Percentiles rank a stretch among this genome's conserved stretches.
phyloP scores from a whole-genome alignment of 192 early-diverging fungal species.

The Podila clonocystis region DNA sequence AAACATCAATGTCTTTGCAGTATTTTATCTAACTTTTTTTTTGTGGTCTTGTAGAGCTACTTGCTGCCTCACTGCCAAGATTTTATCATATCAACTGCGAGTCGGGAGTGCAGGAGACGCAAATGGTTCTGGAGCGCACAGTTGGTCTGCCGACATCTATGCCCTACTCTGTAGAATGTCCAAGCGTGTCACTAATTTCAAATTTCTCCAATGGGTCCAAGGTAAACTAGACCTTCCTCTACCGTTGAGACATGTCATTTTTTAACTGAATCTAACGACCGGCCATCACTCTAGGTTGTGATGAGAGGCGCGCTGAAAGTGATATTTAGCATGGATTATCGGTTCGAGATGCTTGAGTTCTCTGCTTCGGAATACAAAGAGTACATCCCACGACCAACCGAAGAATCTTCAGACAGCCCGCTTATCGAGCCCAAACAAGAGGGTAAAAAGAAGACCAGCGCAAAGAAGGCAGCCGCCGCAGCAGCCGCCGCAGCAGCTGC shows the following conservation, averaged over 20 bases:
- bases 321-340: slow-evolving; percentile 26
- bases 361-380: slow-evolving; percentile 17
- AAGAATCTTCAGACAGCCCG: slow-evolving; percentile 14
- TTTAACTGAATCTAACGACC: neutral
- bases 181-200: slow-evolving; percentile 21
- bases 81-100: slow-evolving; percentile 26
- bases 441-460: slow-evolving; percentile 27
- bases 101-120: slow-evolving; percentile 33
- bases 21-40: neutral
- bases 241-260: too few relatives aligned
- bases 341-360: slow-evolving; percentile 37
- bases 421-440: slow-evolving; percentile 19
- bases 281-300: slow-evolving; percentile 11
- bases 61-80: slow-evolving; percentile 20
- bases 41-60: slow-evolving; percentile 17
- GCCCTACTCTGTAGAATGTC: slow-evolving; percentile 20
- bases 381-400: slow-evolving; percentile 12
- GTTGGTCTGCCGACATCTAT: neutral
- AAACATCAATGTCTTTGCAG: neutral
- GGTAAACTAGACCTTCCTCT: slow-evolving; percentile 2
- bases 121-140: slow-evolving; percentile 14
- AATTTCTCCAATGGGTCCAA: slow-evolving; percentile 29
- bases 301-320: slow-evolving; percentile 24
- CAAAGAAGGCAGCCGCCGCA: slow-evolving; percentile 4
- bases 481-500: neutral